Conservation (phyloP, 1,284 basidiomycete genomes). For the Inonotus obliquus region DNA sequence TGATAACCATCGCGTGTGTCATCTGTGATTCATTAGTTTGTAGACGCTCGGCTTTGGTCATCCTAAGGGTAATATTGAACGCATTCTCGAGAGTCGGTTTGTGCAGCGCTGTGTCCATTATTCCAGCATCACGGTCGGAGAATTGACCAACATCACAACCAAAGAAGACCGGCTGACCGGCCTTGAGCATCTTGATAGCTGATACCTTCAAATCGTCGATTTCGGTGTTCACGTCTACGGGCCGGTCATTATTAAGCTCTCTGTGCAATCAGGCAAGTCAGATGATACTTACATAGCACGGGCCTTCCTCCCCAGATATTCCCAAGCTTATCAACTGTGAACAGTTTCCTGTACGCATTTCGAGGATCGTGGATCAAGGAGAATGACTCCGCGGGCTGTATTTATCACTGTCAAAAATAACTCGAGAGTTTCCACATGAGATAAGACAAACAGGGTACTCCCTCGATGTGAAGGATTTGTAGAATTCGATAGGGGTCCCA, state of each 20-base stretch:
- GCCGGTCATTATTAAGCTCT: too few species aligned
- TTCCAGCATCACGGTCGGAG: constrained; percentile 62
- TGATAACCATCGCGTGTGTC: constrained; percentile 94
- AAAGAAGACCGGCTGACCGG: constrained; percentile 90
- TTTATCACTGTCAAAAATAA: constrained; percentile 9
- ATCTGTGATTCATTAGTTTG: constrained; percentile 79
- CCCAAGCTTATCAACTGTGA: constrained; percentile 88
- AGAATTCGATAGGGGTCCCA: constrained; percentile 80
- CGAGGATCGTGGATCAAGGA: constrained; percentile 95
- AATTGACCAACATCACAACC: constrained; percentile 88
- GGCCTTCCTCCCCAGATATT: constrained; percentile 86
- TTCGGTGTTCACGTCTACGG: background rate
- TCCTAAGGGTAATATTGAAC: constrained; percentile 51
- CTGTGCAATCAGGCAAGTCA: too few species aligned
- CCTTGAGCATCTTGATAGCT: constrained; percentile 82
- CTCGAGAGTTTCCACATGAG: too few species aligned
- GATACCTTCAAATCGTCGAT: constrained; percentile 76
- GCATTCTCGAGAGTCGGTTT: constrained; percentile 54
- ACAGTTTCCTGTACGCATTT: constrained; percentile 81
- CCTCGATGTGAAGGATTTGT: constrained; percentile 54
- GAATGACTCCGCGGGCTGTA: constrained; percentile 65
- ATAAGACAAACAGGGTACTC: constrained; percentile 48
- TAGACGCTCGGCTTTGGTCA: constrained; percentile 84
- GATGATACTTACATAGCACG: constrained; percentile 61
- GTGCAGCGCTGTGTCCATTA: constrained; percentile 84